A percentile compares a stretch with the other conserved stretches of the same genome.
Evolutionary conservation across 768 basidiomycete genomes (phyloP).

Genomic region (Tricholoma terreum): DNA sequence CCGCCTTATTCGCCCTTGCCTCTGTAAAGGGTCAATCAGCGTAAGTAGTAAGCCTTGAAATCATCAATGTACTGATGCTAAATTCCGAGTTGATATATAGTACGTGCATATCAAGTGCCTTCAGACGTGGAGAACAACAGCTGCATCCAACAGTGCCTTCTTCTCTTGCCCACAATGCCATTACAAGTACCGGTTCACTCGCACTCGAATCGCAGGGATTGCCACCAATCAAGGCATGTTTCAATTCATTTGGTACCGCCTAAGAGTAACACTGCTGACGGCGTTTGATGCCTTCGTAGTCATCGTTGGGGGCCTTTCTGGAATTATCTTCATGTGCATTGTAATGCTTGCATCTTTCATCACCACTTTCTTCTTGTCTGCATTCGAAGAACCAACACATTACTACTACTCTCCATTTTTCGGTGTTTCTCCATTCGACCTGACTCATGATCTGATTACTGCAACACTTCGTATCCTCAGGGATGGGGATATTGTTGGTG

Average conservation of each 20-base stretch:
- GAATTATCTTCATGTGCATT: conserved; percentile 58
- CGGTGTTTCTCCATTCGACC: conserved; percentile 52
- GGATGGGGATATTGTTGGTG: conserved; percentile 47
- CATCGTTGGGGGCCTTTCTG: conserved; percentile 58
- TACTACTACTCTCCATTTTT: conserved; percentile 39
- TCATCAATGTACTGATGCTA: neutral
- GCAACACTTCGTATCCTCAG: conserved; percentile 60
- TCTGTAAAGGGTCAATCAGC: conserved; percentile 77
- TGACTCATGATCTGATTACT: conserved; percentile 58
- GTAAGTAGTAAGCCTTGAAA: conserved; percentile 26
- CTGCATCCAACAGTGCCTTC: conserved; percentile 63
- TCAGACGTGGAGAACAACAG: conserved; percentile 67
- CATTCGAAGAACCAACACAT: conserved; percentile 52
- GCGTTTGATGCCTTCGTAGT: conserved; percentile 37
- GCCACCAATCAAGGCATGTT: conserved; percentile 72
- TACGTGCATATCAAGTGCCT: conserved; percentile 80
- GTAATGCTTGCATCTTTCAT: conserved; percentile 69
- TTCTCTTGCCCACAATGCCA: conserved; percentile 79
- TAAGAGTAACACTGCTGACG: neutral
- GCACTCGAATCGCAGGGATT: conserved; percentile 66
- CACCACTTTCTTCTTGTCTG: conserved; percentile 62
- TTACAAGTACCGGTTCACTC: conserved; percentile 73
- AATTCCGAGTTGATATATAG: conserved; percentile 33
- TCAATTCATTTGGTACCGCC: neutral
- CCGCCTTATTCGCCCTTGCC: conserved; percentile 77